Base-by-base conservation (phyloP, 2,329 filamentous ascomycete species). In the Alternaria longipes region DNA sequence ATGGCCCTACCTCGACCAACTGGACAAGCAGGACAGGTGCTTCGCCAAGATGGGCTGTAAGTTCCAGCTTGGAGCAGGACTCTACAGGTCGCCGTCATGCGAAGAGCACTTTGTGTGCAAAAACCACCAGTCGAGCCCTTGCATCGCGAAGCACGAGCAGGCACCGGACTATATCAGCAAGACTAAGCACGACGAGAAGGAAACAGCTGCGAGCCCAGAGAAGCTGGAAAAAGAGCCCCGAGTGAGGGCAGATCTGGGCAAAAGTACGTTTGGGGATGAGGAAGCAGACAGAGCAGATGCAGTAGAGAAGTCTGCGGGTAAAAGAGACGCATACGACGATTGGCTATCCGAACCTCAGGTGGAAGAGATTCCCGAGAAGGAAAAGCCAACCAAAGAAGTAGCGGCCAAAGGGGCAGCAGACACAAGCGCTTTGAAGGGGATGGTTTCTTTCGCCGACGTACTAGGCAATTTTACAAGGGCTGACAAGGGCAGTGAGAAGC, bases 21-120 rank as follows among this genome's bases (percentile, higher is more conserved):
- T 56, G 3, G 18, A 34, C 20, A 56, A 49, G 44, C 26, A 49
- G 34, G 44, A 56, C n/a, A 42, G 45, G 14, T 49, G 26, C 22
- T 56, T 34, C 5, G 18, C 54, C 34, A 34, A 50, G 36, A 8
- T 32, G 24, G 54, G 26, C 24, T 56, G 14, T 56, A 41, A 18
- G 22, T 56, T 56, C n/a, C 32, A 56, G 26, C n/a, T 32, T 18
- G 14, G 45, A 50, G 32, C 26, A 49, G 54, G 14, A 12, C 54
- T 56, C 44, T 56, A 56, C 9, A 49, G 40, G 54, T 49, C 54
- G 26, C 18, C 45, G 41, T 56, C 22, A 41, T 56, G 26, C 26
- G 11, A 56, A 22, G 20, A 22, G 49, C 18, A 56, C 36, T 56
- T 49, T n/a, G n/a, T 56, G 16, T 56, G 18, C 18, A 34, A 42